Base-by-base conservation (phyloP, 2,329 filamentous ascomycete genomes). In the Neonectria neomacrospora region DNA sequence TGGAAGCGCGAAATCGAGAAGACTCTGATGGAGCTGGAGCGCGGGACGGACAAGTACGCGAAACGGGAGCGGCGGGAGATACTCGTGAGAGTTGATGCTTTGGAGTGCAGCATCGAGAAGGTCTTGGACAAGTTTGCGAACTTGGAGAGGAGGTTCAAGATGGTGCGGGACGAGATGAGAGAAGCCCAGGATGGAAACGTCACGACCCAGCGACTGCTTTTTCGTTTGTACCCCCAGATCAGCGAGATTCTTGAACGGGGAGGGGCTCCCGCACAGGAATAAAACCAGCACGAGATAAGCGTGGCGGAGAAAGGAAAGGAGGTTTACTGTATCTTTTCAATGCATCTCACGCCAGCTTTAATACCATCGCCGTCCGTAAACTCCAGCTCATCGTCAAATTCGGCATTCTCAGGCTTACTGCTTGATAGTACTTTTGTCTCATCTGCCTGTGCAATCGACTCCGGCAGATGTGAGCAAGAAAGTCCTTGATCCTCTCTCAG, bases 1-100 rank as follows among this genome's bases (percentile, higher is more conserved):
- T 58, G 45, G 59, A 62, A 58, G 37, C 2, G 18, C 41, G 16
- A 39, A n/a, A 16, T n/a, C 16, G 12, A 30, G 37, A 11, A 5
- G 11, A 20, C 5, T 12, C 28, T 37, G 6, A 16, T 37, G 14
- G 34, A 37, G 14, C 34, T 37, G 14, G 34, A 37, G 3, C 34
- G 34, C 18, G 32, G 12, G 37, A n/a, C 26, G 12, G 23, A 61
- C 12, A 3, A n/a, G 8, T n/a, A 28, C 12, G 14, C 39, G 20
- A 45, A 45, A 6, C 6, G 2, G 5, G n/a, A 50, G 16, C 28
- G 20, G 28, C 23, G n/a, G 6, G 53, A 44, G 11, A 14, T 45
- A 18, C 26, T 30, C 26, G 53, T 28, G 5, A 44, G 11, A 16
- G 28, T 3, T 5, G 8, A 20, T 5, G n/a, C 10, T 12, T 11